Conservation (phyloP, 108 stramenopile species). For the Seminavis robusta region DNA sequence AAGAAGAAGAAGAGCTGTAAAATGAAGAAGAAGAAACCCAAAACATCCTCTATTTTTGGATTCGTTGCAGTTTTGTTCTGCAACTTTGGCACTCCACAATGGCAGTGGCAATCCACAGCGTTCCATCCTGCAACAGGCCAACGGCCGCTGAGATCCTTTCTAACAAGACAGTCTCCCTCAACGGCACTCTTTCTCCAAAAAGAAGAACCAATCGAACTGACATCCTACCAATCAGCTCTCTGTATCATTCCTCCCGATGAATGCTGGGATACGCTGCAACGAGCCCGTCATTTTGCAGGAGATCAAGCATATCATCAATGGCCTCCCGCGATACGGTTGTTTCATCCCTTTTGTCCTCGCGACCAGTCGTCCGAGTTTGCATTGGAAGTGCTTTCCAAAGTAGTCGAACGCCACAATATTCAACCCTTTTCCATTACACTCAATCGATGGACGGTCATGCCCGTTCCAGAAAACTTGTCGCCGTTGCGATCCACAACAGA, state of each 20-base stretch:
- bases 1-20: too few species aligned
- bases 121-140: too few species aligned
- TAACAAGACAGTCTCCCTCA: too few species aligned
- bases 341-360: constrained; percentile 64
- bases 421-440: constrained; percentile 68
- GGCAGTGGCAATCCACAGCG: too few species aligned
- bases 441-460: constrained; percentile 62
- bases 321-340: constrained; percentile 78
- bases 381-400: constrained; percentile 57
- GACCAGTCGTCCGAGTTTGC: constrained; percentile 29
- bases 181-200: too few species aligned
- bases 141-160: too few species aligned
- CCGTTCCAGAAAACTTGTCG: constrained; percentile 69
- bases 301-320: constrained; percentile 66
- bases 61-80: too few species aligned
- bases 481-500: too few species aligned
- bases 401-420: constrained; percentile 51
- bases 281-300: constrained; percentile 64
- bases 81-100: too few species aligned
- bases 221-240: constrained; percentile 40
- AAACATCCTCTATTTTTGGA: too few species aligned
- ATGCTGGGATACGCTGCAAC: constrained; percentile 73
- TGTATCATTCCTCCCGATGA: constrained; percentile 68
- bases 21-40: too few species aligned
- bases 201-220: too few species aligned